Percentiles rank a stretch among this genome's conserved stretches.
phyloP scores from a whole-genome alignment of 768 basidiomycete species.

The Auriscalpium orientale region DNA sequence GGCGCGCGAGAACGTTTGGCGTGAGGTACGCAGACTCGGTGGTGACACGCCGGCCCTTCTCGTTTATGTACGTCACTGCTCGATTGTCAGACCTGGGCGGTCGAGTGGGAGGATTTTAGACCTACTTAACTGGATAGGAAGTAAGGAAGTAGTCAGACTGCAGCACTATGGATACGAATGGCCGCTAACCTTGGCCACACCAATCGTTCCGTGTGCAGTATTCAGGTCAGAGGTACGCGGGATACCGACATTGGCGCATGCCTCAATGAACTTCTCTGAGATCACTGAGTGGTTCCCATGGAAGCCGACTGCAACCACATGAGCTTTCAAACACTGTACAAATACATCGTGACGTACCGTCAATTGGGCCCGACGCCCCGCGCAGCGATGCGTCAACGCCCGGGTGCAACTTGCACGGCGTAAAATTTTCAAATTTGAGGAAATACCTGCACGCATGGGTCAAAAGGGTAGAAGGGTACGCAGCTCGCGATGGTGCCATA shows the following conservation, averaged over 20 bases:
- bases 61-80: constrained; percentile 61
- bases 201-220: constrained; percentile 46
- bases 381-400: constrained; percentile 38
- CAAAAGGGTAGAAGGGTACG: neutral
- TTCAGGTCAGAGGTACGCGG: constrained; percentile 50
- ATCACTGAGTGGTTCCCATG: constrained; percentile 38
- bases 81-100: constrained; percentile 8
- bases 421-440: constrained; percentile 57
- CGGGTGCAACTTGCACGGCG: constrained; percentile 41
- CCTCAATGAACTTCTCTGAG: constrained; percentile 45
- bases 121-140: constrained; percentile 23
- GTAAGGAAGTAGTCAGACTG: neutral
- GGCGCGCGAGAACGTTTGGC: constrained; percentile 49
- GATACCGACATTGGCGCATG: constrained; percentile 44
- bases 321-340: neutral
- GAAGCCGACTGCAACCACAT: constrained; percentile 38
- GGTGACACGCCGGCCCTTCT: constrained; percentile 46
- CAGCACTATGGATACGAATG: neutral
- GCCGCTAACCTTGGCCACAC: constrained; percentile 48
- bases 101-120: neutral
- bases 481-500: constrained; percentile 16
- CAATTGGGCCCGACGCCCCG: constrained; percentile 49
- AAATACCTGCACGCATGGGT: constrained; percentile 45
- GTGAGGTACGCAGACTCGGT: constrained; percentile 65
- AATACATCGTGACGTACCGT: constrained; percentile 16